Conservation (phyloP, 108 stramenopile species). For the Nitzschia sp. region DNA sequence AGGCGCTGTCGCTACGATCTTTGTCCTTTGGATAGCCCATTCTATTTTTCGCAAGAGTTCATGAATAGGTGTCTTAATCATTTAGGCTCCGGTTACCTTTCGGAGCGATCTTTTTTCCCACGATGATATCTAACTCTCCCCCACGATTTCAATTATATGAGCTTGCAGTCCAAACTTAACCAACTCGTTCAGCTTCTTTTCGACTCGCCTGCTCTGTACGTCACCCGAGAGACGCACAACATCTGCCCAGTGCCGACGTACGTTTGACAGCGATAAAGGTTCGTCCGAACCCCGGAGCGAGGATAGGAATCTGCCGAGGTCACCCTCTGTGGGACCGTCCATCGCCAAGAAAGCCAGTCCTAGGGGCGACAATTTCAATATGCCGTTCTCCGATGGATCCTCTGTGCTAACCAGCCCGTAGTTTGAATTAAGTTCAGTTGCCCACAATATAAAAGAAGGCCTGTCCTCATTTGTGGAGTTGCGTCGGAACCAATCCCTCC, state of each 20-base stretch:
- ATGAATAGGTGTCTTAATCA: too few relatives aligned
- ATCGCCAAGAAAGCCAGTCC: constrained; percentile 30
- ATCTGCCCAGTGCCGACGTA: constrained; percentile 26
- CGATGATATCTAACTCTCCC: too few relatives aligned
- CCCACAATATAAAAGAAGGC: constrained; percentile 3
- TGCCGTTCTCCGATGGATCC: background rate
- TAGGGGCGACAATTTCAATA: background rate
- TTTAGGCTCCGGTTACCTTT: too few relatives aligned
- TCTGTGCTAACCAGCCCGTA: too few relatives aligned
- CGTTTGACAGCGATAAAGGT: background rate
- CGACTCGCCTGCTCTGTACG: constrained; percentile 24
- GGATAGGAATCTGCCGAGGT: constrained; percentile 24
- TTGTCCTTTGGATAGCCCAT: too few relatives aligned
- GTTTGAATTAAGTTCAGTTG: background rate
- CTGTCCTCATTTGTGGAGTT: background rate
- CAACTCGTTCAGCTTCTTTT: constrained; percentile 24
- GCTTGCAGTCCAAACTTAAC: constrained; percentile 27
- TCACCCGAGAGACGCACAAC: constrained; percentile 33
- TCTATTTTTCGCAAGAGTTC: too few relatives aligned
- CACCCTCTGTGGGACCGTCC: constrained; percentile 30
- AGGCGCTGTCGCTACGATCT: too few relatives aligned
- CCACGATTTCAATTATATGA: background rate
- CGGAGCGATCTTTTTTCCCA: too few relatives aligned
- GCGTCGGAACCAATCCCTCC: constrained; percentile 31
- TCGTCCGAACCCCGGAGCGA: constrained; percentile 5